Evolutionary conservation across 2,329 filamentous ascomycete genomes (phyloP), one percentile per base, ranked within the genome.

Genomic region (Verticillium albo-atrum): DNA sequence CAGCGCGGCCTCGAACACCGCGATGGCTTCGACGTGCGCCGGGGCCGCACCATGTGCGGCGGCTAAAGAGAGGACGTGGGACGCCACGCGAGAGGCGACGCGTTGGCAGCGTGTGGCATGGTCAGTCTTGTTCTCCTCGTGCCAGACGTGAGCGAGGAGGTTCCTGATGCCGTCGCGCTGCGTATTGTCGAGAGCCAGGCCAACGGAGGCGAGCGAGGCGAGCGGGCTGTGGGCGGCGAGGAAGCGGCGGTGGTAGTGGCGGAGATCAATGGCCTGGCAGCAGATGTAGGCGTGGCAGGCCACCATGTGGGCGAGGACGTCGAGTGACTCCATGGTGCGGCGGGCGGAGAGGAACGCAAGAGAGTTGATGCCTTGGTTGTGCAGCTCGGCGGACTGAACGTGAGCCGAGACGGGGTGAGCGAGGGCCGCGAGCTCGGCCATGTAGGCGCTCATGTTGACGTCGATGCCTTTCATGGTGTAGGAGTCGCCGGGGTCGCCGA

Each of bases 321-420:
- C 84, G 0, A 80, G 75, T 0, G 85, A 82, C 58, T 82, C 77
- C 57, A 81, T 70, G 0, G 84, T 85, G 54, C 83, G 82, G 2
- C 86, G 78, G 0, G 82, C 81, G 0, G 80, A 80, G 6, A 89
- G 74, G 0, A 89, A 72, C 0, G 87, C 88, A 15, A 90, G 76
- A 0, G 84, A 88, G 67, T 90, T 90, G 62, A 90, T 75, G 0
- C 80, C 76, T 68, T 90, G 87, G 65, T 90, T 90, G 37, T 82
- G 76, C 82, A 88, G 87, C 68, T 90, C 88, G 1, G 88, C 86
- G 0, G 80, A 80, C 68, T 87, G 84, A 1, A 89, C 84, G 64
- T 89, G 86, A 2, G 77, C 77, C 42, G 80, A 82, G 15, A 90
- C 81, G 0, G 88, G 86, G 60, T 85, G 83, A 1, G 86, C 82